Percentiles rank a stretch among this genome's conserved stretches.
Conservation (phyloP, 768 basidiomycete species). For the Boletus eberwhitei region DNA sequence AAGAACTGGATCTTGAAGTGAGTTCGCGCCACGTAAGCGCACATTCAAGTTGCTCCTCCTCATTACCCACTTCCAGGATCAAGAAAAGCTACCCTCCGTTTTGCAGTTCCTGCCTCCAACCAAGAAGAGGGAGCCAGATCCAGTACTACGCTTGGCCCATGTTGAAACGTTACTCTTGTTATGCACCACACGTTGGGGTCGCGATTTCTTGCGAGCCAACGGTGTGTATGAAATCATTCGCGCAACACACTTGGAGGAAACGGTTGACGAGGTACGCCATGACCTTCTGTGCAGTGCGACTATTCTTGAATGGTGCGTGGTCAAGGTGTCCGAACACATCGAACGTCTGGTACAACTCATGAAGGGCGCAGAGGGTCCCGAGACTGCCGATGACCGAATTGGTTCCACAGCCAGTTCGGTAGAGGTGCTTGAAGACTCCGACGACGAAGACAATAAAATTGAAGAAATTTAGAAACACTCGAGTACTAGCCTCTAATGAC, state of each 20-base stretch:
- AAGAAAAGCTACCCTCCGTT: constrained; percentile 79
- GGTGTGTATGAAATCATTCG: constrained; percentile 89
- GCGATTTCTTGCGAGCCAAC: constrained; percentile 72
- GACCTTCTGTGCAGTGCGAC: not conserved
- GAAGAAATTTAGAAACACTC: constrained; percentile 59
- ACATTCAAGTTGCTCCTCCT: not conserved
- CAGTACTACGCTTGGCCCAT: constrained; percentile 71
- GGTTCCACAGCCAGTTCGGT: constrained; percentile 20
- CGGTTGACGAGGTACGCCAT: constrained; percentile 63
- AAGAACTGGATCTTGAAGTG: constrained; percentile 92
- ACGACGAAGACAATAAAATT: constrained; percentile 71
- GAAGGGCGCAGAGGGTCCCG: constrained; percentile 67
- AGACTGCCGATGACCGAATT: constrained; percentile 39
- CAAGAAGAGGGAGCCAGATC: constrained; percentile 81
- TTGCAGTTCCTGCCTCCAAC: constrained; percentile 86
- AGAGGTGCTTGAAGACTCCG: constrained; percentile 31
- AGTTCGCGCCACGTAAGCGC: constrained; percentile 3
- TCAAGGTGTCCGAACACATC: constrained; percentile 80
- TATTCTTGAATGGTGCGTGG: not conserved
- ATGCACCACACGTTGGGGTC: constrained; percentile 85
- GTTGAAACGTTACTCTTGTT: constrained; percentile 89
- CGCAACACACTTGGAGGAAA: constrained; percentile 73
- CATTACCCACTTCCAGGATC: constrained; percentile 53
- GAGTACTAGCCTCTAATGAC: constrained; percentile 12
- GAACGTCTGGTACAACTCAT: constrained; percentile 87